phyloP scores from a whole-genome alignment of 345 rosid species.

The Sisymbrium irio region DNA sequence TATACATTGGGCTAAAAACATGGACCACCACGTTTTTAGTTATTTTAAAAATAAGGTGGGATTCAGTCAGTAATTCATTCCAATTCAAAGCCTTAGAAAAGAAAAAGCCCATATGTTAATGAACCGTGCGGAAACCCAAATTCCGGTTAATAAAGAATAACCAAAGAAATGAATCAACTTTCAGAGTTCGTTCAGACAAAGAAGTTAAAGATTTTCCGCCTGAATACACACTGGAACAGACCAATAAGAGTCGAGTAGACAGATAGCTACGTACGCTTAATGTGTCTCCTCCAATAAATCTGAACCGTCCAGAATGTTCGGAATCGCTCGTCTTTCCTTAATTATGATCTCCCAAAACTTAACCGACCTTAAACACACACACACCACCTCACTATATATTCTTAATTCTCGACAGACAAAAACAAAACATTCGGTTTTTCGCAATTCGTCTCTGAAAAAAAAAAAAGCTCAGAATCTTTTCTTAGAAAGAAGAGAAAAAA shows the following conservation, averaged over 20 bases:
- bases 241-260: slow-evolving; percentile 6
- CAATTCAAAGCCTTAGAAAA: background rate
- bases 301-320: background rate
- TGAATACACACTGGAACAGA: background rate
- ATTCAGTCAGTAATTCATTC: background rate
- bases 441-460: background rate
- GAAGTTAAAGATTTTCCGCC: background rate
- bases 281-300: background rate
- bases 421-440: background rate
- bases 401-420: background rate
- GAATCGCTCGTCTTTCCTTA: slow-evolving; percentile 6
- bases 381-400: background rate
- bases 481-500: no score
- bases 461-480: no score
- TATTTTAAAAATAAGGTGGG: background rate
- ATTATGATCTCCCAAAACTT: background rate
- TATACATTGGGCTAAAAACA: background rate
- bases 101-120: background rate
- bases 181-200: background rate
- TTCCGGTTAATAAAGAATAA: background rate
- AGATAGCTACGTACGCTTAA: background rate
- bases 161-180: background rate
- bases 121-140: background rate
- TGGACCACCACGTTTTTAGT: background rate
- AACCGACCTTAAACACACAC: background rate